Evolutionary conservation across 306 rosid genomes (phyloP), one percentile per base, ranked within the genome.

Genomic region (Rosa chinensis): DNA sequence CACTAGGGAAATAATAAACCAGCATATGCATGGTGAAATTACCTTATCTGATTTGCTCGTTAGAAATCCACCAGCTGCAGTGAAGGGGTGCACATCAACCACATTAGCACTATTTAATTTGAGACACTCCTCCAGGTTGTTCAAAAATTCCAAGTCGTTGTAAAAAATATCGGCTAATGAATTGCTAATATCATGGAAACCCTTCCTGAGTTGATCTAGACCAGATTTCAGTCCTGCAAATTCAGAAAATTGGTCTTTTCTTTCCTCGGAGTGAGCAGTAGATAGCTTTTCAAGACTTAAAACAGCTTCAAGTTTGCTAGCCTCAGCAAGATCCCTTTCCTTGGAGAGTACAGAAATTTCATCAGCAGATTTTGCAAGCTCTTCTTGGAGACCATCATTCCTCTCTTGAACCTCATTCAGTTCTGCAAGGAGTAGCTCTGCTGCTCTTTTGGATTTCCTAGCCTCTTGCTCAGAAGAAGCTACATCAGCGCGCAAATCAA

Each of bases 351-450:
- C 83, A 73, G 87, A 82, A 83, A 95, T 90, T 86, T 92, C 97
- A 66, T 66, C 69, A 5, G 79, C 85, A 82, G 84, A 86, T 77
- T 86, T 89, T 62, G 85, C 89, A 2, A 91, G 88, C 88, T 95
- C 97, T 80, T 95, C 99, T 78, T 91, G 99, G 78, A 93, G 91
- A 86, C 83, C 78, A 73, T 95, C 99, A 86, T 93, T 95, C 84
- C 97, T 95, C 81, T 95, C 99, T 90, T 95, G 98, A 78, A 91
- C 98, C 87, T 95, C 99, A 75, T 95, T 93, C 89, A 95, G 62
- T 82, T 95, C 99, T 45, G 97, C 94, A 83, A 91, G 89, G 72
- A 95, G 98, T 66, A 95, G 91, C 83, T 93, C 94, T 55, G 98
- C 87, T 79, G 99, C 93, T 87, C 96, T 91, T 80, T 84, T 89